Conservation (phyloP, 2,329 filamentous ascomycete genomes). For the Pseudogymnoascus sp. region DNA sequence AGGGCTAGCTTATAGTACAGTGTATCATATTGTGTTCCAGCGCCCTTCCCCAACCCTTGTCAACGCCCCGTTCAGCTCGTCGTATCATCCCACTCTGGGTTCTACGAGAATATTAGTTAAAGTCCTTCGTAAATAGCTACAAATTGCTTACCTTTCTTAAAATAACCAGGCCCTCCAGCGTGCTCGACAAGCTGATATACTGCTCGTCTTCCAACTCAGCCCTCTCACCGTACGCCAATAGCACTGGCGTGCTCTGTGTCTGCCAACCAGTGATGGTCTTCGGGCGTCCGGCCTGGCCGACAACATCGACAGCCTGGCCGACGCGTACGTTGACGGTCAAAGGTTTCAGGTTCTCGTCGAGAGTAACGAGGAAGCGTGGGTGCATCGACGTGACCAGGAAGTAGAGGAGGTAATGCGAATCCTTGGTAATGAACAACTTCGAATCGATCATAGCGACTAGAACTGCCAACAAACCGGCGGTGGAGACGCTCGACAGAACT, state of each 20-base stretch:
- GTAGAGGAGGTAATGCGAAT: slow-evolving; percentile 88
- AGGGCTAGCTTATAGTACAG: slow-evolving; percentile 9
- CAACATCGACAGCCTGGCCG: slow-evolving; percentile 95
- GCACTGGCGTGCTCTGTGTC: slow-evolving; percentile 96
- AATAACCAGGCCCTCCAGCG: slow-evolving; percentile 89
- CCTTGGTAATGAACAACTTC: slow-evolving; percentile 67
- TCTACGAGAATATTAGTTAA: slow-evolving; percentile 26
- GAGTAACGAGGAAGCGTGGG: slow-evolving; percentile 89
- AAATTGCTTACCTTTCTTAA: slow-evolving; percentile 73
- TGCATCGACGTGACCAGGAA: slow-evolving; percentile 96
- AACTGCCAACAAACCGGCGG: slow-evolving; percentile 82
- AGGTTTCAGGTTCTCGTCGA: slow-evolving; percentile 90
- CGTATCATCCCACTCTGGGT: slow-evolving; percentile 37
- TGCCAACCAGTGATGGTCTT: slow-evolving; percentile 99
- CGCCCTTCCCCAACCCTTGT: slow-evolving; percentile 3
- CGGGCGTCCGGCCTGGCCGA: slow-evolving; percentile 90
- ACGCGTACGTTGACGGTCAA: slow-evolving; percentile 94
- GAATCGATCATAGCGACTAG: slow-evolving; percentile 92
- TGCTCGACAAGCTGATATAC: slow-evolving; percentile 87
- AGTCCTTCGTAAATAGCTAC: not conserved
- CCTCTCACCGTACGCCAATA: slow-evolving; percentile 89
- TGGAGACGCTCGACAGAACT: slow-evolving; percentile 84
- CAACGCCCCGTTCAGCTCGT: slow-evolving; percentile 7
- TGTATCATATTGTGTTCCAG: slow-evolving; percentile 10
- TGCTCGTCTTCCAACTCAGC: slow-evolving; percentile 97